Conservation (phyloP, 2,329 filamentous ascomycete genomes). For the Moelleriella libera region DNA sequence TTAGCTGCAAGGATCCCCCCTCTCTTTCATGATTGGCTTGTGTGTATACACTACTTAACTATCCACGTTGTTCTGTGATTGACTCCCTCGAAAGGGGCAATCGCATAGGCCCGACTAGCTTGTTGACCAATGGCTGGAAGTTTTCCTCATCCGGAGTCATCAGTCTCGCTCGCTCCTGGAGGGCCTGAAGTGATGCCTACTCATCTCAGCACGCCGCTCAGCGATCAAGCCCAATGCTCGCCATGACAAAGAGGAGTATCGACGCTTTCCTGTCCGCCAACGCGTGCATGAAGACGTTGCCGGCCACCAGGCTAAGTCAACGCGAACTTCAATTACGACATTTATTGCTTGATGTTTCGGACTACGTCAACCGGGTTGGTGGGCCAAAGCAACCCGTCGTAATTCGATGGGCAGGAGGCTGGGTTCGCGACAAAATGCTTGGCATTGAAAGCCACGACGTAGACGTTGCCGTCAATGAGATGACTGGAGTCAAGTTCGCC, state of each 20-base stretch:
- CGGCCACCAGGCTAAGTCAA: conserved; percentile 43
- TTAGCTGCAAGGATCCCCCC: too few relatives aligned
- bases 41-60: too few relatives aligned
- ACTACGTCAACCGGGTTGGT: conserved; percentile 36
- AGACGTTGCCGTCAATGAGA: conserved; percentile 71
- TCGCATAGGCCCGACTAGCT: background rate
- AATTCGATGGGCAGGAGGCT: conserved; percentile 71
- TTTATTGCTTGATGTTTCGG: conserved; percentile 73
- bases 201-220: background rate
- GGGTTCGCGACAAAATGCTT: conserved; percentile 76
- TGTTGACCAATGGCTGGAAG: background rate
- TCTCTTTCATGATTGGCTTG: too few relatives aligned
- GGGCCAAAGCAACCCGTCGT: conserved; percentile 39
- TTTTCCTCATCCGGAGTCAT: too few relatives aligned
- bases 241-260: conserved; percentile 3
- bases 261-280: conserved; percentile 10
- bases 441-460: conserved; percentile 64
- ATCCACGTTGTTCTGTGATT: background rate
- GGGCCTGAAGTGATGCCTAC: background rate
- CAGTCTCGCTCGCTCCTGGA: too few relatives aligned
- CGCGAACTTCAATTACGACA: conserved; percentile 58
- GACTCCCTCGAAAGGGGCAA: background rate
- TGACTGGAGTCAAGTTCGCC: conserved; percentile 72
- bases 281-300: conserved; percentile 4
- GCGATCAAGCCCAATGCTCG: background rate